phyloP scores from a whole-genome alignment of 805 yeast species.

The Schwanniomyces occidentalis region DNA sequence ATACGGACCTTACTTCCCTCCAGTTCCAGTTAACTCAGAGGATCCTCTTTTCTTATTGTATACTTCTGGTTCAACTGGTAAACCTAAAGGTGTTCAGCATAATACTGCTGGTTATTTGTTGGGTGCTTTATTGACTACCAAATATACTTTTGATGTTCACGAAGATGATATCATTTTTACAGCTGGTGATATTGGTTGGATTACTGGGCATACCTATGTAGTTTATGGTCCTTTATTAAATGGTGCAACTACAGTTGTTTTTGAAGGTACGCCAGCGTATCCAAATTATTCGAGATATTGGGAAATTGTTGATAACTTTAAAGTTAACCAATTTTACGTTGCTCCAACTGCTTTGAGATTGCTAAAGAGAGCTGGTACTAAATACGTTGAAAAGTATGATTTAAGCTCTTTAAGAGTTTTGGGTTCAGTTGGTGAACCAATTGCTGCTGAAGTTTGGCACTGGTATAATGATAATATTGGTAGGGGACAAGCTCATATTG shows the following conservation, averaged over 20 bases:
- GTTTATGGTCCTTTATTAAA: conserved; percentile 85
- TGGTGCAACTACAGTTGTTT: conserved; percentile 90
- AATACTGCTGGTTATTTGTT: conserved; percentile 91
- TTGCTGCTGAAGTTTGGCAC: conserved; percentile 97
- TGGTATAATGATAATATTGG: conserved; percentile 96
- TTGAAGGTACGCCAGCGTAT: conserved; percentile 97
- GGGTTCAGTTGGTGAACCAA: conserved; percentile 99
- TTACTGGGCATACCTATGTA: conserved; percentile 96
- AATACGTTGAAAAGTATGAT: conserved; percentile 76
- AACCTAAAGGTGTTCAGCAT: conserved; percentile 98
- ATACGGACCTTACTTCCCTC: conserved; percentile 83
- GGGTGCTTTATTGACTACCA: conserved; percentile 89
- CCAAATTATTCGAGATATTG: conserved; percentile 95
- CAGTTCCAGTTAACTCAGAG: conserved; percentile 83
- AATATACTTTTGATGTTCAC: conserved; percentile 91
- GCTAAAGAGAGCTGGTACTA: conserved; percentile 85
- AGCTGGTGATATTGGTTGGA: conserved; percentile 99
- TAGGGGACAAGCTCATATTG: conserved; percentile 81
- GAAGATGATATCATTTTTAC: conserved; percentile 87
- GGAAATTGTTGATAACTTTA: conserved; percentile 90
- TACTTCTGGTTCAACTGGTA: conserved; percentile 97
- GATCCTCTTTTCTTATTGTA: conserved; percentile 94
- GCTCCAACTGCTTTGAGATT: conserved; percentile 98
- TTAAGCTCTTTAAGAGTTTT: conserved; percentile 84
- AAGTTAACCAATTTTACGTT: conserved; percentile 93